Evolutionary conservation across 2,329 filamentous ascomycete species (phyloP).

Genomic region (Pestalotiopsis sp.): DNA sequence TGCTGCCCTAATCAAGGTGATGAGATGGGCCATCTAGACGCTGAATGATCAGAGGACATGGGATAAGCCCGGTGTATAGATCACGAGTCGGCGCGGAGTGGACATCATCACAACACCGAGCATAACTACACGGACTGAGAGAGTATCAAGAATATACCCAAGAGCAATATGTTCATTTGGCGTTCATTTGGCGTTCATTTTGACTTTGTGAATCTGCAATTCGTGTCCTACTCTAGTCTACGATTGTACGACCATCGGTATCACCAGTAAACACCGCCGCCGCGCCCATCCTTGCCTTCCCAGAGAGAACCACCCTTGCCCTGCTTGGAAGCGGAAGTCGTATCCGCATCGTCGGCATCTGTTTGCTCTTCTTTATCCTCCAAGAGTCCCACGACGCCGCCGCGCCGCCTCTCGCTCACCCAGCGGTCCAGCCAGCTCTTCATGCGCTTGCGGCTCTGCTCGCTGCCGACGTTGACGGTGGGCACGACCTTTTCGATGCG

Average conservation of each 20-base stretch:
- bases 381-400: slow-evolving; percentile 51
- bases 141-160: background rate
- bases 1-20: background rate
- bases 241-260: background rate
- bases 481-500: slow-evolving; percentile 89
- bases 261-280: slow-evolving; percentile 43
- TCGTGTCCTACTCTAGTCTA: background rate
- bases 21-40: background rate
- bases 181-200: background rate
- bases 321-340: background rate
- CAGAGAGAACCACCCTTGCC: slow-evolving; percentile 29
- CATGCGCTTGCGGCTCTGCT: slow-evolving; percentile 59
- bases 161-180: background rate
- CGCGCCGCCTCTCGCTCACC: slow-evolving; percentile 58
- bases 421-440: slow-evolving; percentile 67
- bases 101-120: background rate
- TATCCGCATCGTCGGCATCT: slow-evolving; percentile 27
- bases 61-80: background rate
- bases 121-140: background rate
- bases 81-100: background rate
- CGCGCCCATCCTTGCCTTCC: slow-evolving; percentile 42
- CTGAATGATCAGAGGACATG: background rate
- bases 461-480: slow-evolving; percentile 80
- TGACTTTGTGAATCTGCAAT: background rate
- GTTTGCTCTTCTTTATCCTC: slow-evolving; percentile 37